Conservation (phyloP, 768 basidiomycete species). For the Nevesoporus exiguus region DNA sequence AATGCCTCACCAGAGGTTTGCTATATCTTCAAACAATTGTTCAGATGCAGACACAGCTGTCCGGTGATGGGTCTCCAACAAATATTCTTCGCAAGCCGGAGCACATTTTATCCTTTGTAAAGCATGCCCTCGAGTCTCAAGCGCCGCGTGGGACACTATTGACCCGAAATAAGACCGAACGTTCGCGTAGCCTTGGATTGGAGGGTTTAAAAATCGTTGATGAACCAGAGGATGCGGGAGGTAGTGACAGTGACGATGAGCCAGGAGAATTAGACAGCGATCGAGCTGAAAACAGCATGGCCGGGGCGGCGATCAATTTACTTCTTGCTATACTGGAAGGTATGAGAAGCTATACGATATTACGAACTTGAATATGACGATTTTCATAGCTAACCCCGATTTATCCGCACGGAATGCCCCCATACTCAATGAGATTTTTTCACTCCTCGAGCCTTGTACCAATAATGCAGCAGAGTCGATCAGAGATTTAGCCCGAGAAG, state of each 20-base stretch:
- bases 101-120: conserved; percentile 79
- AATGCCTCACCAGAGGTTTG: conserved; percentile 47
- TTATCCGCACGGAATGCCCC: conserved; percentile 60
- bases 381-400: conserved; percentile 44
- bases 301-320: conserved; percentile 73
- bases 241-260: conserved; percentile 57
- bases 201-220: conserved; percentile 39
- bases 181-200: conserved; percentile 25
- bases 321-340: conserved; percentile 87
- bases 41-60: conserved; percentile 72
- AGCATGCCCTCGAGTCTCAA: conserved; percentile 62
- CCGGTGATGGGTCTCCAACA: conserved; percentile 48
- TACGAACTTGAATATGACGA: background rate
- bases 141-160: background rate
- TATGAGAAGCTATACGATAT: conserved; percentile 27
- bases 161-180: conserved; percentile 3
- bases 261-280: conserved; percentile 37
- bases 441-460: conserved; percentile 56
- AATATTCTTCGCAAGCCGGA: conserved; percentile 60
- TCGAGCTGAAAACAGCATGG: conserved; percentile 58
- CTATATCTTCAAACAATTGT: conserved; percentile 78
- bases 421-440: conserved; percentile 67
- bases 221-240: conserved; percentile 38
- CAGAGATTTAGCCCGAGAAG: conserved; percentile 67
- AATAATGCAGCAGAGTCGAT: conserved; percentile 46